These are phyloP conservation scores for Skeletonema costatum DNA, from an alignment of 108 stramenopile genomes.

Conservation along the genomic window DNA sequence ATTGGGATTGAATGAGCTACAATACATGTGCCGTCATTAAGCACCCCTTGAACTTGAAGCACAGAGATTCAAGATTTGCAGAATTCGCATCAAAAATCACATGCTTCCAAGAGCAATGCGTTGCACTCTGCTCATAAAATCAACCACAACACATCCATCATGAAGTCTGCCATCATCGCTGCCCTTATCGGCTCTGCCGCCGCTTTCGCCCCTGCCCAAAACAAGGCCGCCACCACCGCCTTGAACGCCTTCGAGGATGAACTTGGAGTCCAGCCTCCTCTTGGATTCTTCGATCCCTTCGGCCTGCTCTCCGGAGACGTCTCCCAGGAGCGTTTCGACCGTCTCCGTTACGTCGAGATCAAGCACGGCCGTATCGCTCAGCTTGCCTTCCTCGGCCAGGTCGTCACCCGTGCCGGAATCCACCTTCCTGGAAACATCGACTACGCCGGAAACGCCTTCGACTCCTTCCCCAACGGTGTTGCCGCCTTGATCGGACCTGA, in stretches of 20 bases:
- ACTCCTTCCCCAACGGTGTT: slow-evolving; percentile 54
- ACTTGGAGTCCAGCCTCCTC: too few species aligned
- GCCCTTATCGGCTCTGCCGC: slow-evolving; percentile 13
- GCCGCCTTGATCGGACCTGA: slow-evolving; percentile 46
- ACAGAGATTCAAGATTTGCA: too few species aligned
- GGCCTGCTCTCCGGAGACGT: slow-evolving; percentile 51
- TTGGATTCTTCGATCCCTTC: slow-evolving; percentile 54
- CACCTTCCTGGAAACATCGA: slow-evolving; percentile 75
- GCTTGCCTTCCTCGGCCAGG: slow-evolving; percentile 15
- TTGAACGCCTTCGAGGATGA: too few species aligned
- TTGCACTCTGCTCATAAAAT: too few species aligned
- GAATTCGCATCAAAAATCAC: too few species aligned
- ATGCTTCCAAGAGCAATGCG: too few species aligned
- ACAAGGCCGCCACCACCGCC: too few species aligned
- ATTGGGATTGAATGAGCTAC: too few species aligned
- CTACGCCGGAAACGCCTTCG: slow-evolving; percentile 60
- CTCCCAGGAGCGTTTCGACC: slow-evolving; percentile 44
- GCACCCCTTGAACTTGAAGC: too few species aligned
- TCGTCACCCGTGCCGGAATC: slow-evolving; percentile 7
- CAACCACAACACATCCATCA: neutral
- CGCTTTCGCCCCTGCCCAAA: slow-evolving; percentile 27
- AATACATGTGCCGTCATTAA: too few species aligned
- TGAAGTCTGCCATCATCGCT: slow-evolving; percentile 21
- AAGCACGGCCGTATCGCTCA: slow-evolving; percentile 60
- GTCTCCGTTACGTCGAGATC: slow-evolving; percentile 50